These are phyloP conservation scores for Linum tenue DNA, from an alignment of 345 rosid genomes.

Conservation along the genomic window DNA sequence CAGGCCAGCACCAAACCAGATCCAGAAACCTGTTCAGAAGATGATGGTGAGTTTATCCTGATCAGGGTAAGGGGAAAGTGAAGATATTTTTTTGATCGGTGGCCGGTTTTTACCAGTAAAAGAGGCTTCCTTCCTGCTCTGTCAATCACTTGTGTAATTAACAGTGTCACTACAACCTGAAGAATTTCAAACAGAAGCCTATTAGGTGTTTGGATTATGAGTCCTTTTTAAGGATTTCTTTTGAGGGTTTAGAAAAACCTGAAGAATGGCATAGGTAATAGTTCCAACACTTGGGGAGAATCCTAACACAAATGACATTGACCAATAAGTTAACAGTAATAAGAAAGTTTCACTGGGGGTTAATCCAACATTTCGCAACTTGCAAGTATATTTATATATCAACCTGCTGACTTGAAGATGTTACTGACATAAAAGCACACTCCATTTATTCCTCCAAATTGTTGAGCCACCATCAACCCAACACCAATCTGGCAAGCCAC, in stretches of 20 bases:
- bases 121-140: slow-evolving; percentile 16
- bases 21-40: slow-evolving; percentile 46
- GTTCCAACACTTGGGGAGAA: slow-evolving; percentile 61
- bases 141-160: slow-evolving; percentile 19
- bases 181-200: too few species aligned
- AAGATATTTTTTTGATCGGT: too few species aligned
- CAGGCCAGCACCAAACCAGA: slow-evolving; percentile 64
- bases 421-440: slow-evolving; percentile 66
- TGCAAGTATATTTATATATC: slow-evolving; percentile 6
- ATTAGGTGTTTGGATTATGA: too few species aligned
- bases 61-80: not conserved
- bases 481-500: slow-evolving; percentile 22
- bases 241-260: slow-evolving; percentile 34
- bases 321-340: not conserved
- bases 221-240: not conserved
- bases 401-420: slow-evolving; percentile 79
- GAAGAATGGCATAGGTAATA: slow-evolving; percentile 68
- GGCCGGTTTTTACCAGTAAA: slow-evolving; percentile 37
- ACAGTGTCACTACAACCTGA: slow-evolving; percentile 55
- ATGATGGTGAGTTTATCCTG: slow-evolving; percentile 6
- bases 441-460: slow-evolving; percentile 91
- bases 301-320: slow-evolving; percentile 34
- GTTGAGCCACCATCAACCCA: slow-evolving; percentile 83
- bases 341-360: not conserved
- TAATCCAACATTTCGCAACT: not conserved